Base-by-base conservation (phyloP, 768 basidiomycete species). In the Hortiboletus campestris region DNA sequence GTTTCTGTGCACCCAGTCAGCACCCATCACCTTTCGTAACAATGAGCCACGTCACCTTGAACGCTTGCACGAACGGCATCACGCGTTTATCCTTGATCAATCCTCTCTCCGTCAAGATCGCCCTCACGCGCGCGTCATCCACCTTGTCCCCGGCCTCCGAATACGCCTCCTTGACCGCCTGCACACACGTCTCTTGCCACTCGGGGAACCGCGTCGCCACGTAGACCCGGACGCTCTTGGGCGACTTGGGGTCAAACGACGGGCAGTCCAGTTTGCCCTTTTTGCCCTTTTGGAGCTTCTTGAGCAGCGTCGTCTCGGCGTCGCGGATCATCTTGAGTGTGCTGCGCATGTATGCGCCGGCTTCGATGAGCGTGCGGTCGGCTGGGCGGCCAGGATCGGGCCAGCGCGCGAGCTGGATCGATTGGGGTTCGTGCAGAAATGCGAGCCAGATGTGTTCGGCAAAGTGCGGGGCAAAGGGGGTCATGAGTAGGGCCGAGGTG, bases 61-160 rank as follows among this genome's bases (percentile, higher is more conserved):
- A 90, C 31, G 80, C 75, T 56, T 96, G 91, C 44, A 94, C 84
- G 74, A 96, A 98, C 7, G 95, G 95, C 96, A 98, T 98, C 40
- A 82, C 82, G 41, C 86, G 84, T 78, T 98, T 98, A 75, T 98
- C 94, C 80, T 97, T 98, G 75, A 94, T 86, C 69, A 98, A 68
- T 6, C 91, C 94, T 20, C 78, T 80, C 67, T 83, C 78, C 10
- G 79, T 80, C 69, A 98, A 69, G 61, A 82, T 62, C 63, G 84
- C 77, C 69, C 86, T 81, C 48, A 95, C 83, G 70, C 85, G 86
- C 36, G 75, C 84, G 67, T 98, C 94, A 66, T 99, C 91, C 34
- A 98, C 87, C 62, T 78, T 81, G 55, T 84, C 80, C 28, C 75
- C 75, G 51, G 75, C 73, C 51, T 77, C 76, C 40, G 75, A 74